Evolutionary conservation across 2,329 filamentous ascomycete genomes (phyloP).

Genomic region (Chaetomium strumarium): DNA sequence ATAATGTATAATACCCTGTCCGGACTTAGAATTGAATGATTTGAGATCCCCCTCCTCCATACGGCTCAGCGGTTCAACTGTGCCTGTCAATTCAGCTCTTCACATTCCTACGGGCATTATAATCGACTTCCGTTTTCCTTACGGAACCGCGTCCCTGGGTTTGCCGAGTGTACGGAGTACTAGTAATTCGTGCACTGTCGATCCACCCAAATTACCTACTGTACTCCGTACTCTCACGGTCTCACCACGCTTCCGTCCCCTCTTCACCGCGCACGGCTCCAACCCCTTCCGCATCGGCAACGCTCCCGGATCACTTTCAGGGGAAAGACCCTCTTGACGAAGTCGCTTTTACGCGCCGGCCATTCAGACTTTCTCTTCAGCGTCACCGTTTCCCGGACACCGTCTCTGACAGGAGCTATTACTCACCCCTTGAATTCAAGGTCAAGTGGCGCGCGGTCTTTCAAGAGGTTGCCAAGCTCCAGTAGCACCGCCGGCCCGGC

Average conservation of each 20-base stretch:
- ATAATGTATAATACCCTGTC: no score
- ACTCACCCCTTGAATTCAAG: background rate
- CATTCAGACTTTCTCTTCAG: background rate
- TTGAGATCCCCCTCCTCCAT: background rate
- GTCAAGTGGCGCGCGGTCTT: conserved; percentile 11
- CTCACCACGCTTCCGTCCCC: background rate
- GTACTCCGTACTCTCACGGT: background rate
- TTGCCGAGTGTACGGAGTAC: background rate
- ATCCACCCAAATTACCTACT: background rate
- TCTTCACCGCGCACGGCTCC: no score
- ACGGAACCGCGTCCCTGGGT: background rate
- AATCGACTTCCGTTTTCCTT: background rate
- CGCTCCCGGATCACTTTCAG: no score
- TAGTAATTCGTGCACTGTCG: conserved; percentile 11
- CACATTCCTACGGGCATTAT: background rate
- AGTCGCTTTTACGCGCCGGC: conserved; percentile 1
- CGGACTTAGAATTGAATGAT: no score
- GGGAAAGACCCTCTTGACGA: background rate
- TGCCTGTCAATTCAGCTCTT: background rate
- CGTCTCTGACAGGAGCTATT: background rate
- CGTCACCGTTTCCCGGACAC: background rate
- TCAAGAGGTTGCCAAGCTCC: conserved; percentile 8
- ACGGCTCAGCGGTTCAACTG: no score
- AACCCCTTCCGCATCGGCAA: no score
- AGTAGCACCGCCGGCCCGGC: conserved; percentile 10